A percentile compares a stretch with the other conserved stretches of the same genome.
Conservation (phyloP, 1,139 yeast species). For the Ashbya aceris region DNA sequence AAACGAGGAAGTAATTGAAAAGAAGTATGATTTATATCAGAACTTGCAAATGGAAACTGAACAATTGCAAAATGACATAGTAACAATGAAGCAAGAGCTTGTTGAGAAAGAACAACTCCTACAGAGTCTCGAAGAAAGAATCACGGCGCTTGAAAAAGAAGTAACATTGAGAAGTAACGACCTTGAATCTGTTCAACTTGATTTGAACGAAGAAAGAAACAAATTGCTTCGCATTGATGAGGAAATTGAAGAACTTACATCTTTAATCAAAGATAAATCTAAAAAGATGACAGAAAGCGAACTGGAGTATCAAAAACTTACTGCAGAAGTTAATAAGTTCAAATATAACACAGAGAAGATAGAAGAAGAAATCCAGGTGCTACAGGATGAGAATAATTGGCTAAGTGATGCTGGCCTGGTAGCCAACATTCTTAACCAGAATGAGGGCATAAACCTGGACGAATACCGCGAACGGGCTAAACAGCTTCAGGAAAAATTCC, state of each 20-base stretch:
- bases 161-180: slow-evolving; percentile 17
- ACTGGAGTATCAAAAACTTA: slow-evolving; percentile 48
- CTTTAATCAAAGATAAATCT: slow-evolving; percentile 43
- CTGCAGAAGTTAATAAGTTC: slow-evolving; percentile 57
- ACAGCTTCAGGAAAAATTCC: slow-evolving; percentile 51
- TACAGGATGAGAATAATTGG: slow-evolving; percentile 62
- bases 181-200: slow-evolving; percentile 16
- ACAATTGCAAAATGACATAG: slow-evolving; percentile 52
- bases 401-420: slow-evolving; percentile 54
- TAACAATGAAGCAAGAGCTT: slow-evolving; percentile 37
- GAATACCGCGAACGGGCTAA: slow-evolving; percentile 52
- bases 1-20: slow-evolving; percentile 38
- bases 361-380: slow-evolving; percentile 37
- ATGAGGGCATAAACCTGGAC: slow-evolving; percentile 53
- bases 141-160: slow-evolving; percentile 27
- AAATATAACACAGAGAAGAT: slow-evolving; percentile 37
- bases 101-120: slow-evolving; percentile 31
- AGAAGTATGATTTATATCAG: slow-evolving; percentile 49
- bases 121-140: slow-evolving; percentile 35
- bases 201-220: slow-evolving; percentile 44
- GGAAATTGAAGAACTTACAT: slow-evolving; percentile 60
- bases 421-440: slow-evolving; percentile 44
- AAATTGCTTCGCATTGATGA: slow-evolving; percentile 64
- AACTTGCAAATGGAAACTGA: slow-evolving; percentile 63
- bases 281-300: slow-evolving; percentile 43